phyloP scores from a whole-genome alignment of 345 rosid species.

The Chamaenerion angustifolium region DNA sequence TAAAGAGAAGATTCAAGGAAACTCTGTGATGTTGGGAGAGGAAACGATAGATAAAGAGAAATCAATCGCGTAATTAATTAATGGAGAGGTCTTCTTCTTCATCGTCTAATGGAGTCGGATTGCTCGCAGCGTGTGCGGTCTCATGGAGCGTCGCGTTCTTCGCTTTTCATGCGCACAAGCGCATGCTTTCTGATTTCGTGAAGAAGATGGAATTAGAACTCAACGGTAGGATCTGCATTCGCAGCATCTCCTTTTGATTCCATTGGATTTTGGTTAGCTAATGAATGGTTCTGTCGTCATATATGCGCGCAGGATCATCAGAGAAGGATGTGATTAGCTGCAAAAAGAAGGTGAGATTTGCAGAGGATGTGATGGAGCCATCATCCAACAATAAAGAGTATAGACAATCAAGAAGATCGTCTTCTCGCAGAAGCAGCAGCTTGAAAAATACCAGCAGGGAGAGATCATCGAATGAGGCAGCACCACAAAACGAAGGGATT shows the following conservation, averaged over 20 bases:
- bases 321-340: neutral
- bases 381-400: constrained; percentile 52
- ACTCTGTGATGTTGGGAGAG: no score
- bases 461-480: neutral
- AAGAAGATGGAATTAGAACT: constrained; percentile 48
- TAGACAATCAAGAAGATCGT: constrained; percentile 21
- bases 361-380: constrained; percentile 65
- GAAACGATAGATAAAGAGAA: no score
- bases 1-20: no score
- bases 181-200: constrained; percentile 63
- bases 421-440: neutral
- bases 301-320: neutral
- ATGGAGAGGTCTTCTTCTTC: neutral
- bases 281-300: no score
- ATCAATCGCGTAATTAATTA: neutral
- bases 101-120: constrained; percentile 21
- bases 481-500: no score
- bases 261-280: neutral
- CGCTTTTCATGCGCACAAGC: constrained; percentile 47
- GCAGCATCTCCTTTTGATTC: neutral
- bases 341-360: constrained; percentile 68
- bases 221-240: constrained; percentile 14
- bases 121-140: constrained; percentile 61
- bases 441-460: neutral
- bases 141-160: constrained; percentile 68